Evolutionary conservation across 148 eudicot species (phyloP).

Genomic region (Vaccinium myrtillus): DNA sequence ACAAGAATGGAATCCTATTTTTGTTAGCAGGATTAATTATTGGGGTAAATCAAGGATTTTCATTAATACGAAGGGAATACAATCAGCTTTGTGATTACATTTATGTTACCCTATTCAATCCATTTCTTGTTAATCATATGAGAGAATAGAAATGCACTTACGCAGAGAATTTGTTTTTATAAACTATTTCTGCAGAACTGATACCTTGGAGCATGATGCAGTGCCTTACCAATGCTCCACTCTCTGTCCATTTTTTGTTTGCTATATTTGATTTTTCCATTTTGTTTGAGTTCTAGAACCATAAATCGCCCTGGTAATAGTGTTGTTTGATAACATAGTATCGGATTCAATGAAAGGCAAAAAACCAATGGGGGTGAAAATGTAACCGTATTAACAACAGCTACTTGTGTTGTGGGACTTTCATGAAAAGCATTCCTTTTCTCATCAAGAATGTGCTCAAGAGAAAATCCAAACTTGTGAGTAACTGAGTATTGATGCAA

Average conservation of each 20-base stretch:
- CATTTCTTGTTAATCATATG: background rate
- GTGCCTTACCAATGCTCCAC: too few relatives aligned
- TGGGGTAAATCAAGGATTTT: background rate
- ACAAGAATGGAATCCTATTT: background rate
- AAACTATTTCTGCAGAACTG: too few relatives aligned
- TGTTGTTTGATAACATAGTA: too few relatives aligned
- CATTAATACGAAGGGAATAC: background rate
- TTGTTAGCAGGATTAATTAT: background rate
- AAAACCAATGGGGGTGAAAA: background rate
- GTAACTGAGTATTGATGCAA: conserved; percentile 39
- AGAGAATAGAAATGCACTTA: too few relatives aligned
- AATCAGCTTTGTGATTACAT: background rate
- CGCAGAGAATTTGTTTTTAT: too few relatives aligned
- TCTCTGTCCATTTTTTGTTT: too few relatives aligned
- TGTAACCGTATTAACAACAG: background rate
- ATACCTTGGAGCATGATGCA: too few relatives aligned
- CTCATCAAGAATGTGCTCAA: conserved; percentile 23
- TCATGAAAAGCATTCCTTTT: conserved; percentile 23
- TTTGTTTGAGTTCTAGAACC: too few relatives aligned
- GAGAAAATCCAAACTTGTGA: conserved; percentile 32
- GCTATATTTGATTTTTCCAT: too few relatives aligned
- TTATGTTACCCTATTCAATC: background rate
- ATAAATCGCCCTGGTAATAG: too few relatives aligned
- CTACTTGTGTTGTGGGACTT: conserved; percentile 13
- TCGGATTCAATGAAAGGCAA: conserved; percentile 34